Base-by-base conservation (phyloP, 768 basidiomycete genomes). In the Boletus subcaerulescens region DNA sequence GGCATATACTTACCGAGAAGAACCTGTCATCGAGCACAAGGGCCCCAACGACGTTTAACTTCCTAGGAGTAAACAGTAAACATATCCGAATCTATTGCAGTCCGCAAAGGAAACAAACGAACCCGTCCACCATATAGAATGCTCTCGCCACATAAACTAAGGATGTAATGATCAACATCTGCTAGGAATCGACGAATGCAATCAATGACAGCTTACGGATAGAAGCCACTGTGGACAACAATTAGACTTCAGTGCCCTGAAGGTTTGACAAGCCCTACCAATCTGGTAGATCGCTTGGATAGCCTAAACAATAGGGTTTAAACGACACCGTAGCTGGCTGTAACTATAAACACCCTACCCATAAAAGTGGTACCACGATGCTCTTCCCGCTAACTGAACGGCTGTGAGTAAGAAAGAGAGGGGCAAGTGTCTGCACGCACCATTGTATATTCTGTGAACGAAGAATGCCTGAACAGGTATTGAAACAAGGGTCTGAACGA, bases 401-500 rank as follows among this genome's bases (percentile, higher is more conserved):
- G 0, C 6, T 1, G 3, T 60, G 26, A 57, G 24, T 20, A 20
- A 9, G n/a, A 13, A 14, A 7, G n/a, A 31, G 3, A 6, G 31
- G 14, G 22, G 4, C 4, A 7, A 46, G 6, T 22, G 17, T 12
- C 20, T 1, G 4, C 3, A 47, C 54, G 11, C 31, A 58, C 54
- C 29, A 3, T 41, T 10, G 17, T 52, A 59, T 7, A 64, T 41
- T 26, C 61, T 42, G 36, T 60, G 9, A 3, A 64, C 35, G 11
- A 60, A 57, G 22, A 48, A 53, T 2, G 32, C 49, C 6, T 63
- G 54, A 0, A 42, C 26, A 7, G 20, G 26, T 8, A 35, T 1
- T 32, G 51, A 39, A 43, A 53, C 39, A 0, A 41, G 3, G 5
- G 2, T 5, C 61, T 63, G 42, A 8, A n/a, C 5, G 2, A 15